Evolutionary conservation across 2,329 filamentous ascomycete genomes (phyloP), one percentile per base, ranked within the genome.

Genomic region (Hymenoscyphus fraxineus): DNA sequence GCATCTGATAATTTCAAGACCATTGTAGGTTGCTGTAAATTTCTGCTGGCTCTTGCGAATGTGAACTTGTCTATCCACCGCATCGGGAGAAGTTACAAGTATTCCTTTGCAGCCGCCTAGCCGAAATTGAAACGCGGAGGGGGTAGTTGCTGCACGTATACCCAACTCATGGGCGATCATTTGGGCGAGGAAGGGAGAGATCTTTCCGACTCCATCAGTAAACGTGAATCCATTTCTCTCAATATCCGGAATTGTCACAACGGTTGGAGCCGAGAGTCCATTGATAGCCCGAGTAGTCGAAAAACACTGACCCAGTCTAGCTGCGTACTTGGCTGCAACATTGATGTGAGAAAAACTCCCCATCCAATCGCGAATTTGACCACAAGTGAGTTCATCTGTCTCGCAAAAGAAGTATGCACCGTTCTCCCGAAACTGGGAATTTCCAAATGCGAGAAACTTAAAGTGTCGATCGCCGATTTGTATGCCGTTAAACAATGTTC

Each of bases 81-180:
- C 85, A 4, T 88, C 83, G 0, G 90, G 85, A 77, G 91, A 94
- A 3, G 92, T 82, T 0, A 88, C 86, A 19, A 99, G 81, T 15
- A 99, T 88, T 0, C 95, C 95, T 78, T 99, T 99, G 78, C 88
- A 93, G 1, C 95, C 95, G 9, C 92, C 93, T 71, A 97, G 86
- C 7, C 95, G 90, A 72, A 98, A 97, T 72, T 99, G 95, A 69
- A 91, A 94, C 0, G 91, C 90, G 0, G 93, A 96, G 0, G 95
- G 93, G 5, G 85, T 79, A 4, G 83, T 81, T 77, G 1, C 83
- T 77, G 13, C 82, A 81, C 22, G 81, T 78, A 93, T 75, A 0
- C 83, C 83, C 66, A 96, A 85, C 68, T 95, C 89, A 15, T 85
- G 79, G 9, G 88, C 84, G 56, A 96, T 86, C 77, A 95, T 85